Percentiles rank a stretch among this genome's conserved stretches.
Conservation (phyloP, 257 asterid genomes). For the Solanum appendiculatum region DNA sequence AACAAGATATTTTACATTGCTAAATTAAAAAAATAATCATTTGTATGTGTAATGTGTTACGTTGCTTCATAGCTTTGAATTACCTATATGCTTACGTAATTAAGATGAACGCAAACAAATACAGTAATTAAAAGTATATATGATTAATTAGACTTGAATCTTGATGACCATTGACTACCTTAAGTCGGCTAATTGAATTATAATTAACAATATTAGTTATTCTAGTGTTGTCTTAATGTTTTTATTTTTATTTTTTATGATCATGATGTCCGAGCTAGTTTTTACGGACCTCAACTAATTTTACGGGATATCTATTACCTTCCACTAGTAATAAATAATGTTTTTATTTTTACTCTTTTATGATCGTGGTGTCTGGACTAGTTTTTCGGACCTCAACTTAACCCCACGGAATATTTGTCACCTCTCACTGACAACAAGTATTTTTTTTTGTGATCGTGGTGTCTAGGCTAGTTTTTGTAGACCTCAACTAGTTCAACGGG, state of each 20-base stretch:
- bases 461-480: too few relatives aligned
- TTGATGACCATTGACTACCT: conserved; percentile 5
- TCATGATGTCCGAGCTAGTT: too few relatives aligned
- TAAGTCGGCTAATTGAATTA: background rate
- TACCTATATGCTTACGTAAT: background rate
- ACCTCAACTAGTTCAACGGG: rapidly evolving
- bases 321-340: rapidly evolving
- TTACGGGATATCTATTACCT: rapidly evolving
- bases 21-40: background rate
- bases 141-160: background rate
- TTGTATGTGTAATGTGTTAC: background rate
- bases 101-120: background rate
- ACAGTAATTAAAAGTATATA: background rate
- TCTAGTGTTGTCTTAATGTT: background rate
- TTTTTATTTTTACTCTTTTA: too few relatives aligned
- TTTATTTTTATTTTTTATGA: background rate
- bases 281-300: rapidly evolving
- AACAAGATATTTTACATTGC: background rate
- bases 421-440: too few relatives aligned
- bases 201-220: background rate
- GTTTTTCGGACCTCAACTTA: too few relatives aligned
- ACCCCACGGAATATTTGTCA: too few relatives aligned
- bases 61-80: background rate
- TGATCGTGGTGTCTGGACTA: too few relatives aligned
- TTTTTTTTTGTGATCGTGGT: background rate